Base-by-base conservation (phyloP, 1,139 yeast species). In the Saccharomyces hybrid region DNA sequence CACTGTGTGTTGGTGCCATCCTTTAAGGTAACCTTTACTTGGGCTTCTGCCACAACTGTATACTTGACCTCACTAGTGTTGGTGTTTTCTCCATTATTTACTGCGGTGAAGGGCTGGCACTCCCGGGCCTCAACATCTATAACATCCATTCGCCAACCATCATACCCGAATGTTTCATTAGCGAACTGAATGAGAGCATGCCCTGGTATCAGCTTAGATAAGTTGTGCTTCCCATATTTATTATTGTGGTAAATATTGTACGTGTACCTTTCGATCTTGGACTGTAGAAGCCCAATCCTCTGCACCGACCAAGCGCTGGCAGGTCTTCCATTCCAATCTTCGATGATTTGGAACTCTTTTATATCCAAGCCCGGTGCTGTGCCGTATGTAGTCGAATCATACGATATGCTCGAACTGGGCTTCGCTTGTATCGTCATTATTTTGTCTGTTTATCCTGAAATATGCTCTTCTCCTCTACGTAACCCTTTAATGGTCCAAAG, bases 61-160 rank as follows among this genome's bases (percentile, higher is more conserved):
- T 58, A 60, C 26, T 57, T 57, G 7, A 51, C 52, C 38, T 54
- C 47, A 14, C 47, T 48, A 11, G 53, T 28, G 7, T 28, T 52
- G n/a, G 50, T 48, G 13, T 48, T 49, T 6, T 47, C 52, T 23
- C 29, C 46, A 5, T 48, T 32, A 25, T 44, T 26, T 25, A 46
- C 47, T 26, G 25, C 11, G 5, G 38, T 16, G 55, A 52, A 16
- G 54, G 29, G 42, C 54, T 48, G 8, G 52, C 46, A 52, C 56
- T 66, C 67, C 9, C 56, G 55, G 3, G 60, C 62, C 29, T 63
- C 62, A 5, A 67, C 52, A 26, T 62, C 58, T 13, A 62, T 14
- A 6, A 70, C 60, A 38, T 67, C 70, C 54, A 63, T 60, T 41
- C 54, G 55, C 70, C 71, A 70, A 1, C 73, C 73, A 49, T 68